Base-by-base conservation (phyloP, 2,329 filamentous ascomycete genomes). In the Pseudocercospora ulei region DNA sequence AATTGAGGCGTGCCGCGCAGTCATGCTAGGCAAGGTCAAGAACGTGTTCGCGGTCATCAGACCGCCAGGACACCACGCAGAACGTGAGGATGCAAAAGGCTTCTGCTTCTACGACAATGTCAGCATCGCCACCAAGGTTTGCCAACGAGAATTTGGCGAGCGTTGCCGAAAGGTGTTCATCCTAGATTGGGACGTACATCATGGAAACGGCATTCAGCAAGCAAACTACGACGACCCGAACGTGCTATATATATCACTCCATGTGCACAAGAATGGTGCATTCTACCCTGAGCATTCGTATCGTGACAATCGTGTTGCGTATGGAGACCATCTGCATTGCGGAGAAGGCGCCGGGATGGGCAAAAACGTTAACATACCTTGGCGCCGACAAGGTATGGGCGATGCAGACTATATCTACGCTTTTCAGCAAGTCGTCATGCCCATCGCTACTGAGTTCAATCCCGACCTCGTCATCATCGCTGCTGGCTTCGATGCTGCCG, bases 81-180 rank as follows among this genome's bases (percentile, higher is more conserved):
- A 98, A 58, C 78, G 76, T 41, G 73, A 90, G 53, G 70, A 78
- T 22, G 75, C 88, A 1, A 90, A 94, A 72, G 90, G 90, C 0
- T 98, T 98, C 57, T 98, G 90, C 60, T 75, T 96, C 43, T 96
- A 96, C 66, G 95, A 98, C 65, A 98, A 98, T 56, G 90, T 96
- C 2, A 86, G 84, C 12, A 82, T 98, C 42, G 88, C 87, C 1
- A 80, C 86, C n/a, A 80, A 76, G 43, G 82, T 87, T 7, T 95
- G 87, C 57, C 86, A 94, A 58, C 67, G 72, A 37, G 78, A 86
- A 43, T 90, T 82, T 51, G 82, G 82, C 1, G 75, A 88, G 3
- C 25, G 26, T 3, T 95, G 88, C 56, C 78, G 85, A 39, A 96
- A 93, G 62, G 75, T 98, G 12, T 64, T 98, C 39, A 90, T 98